These are phyloP conservation scores for Acanthamoeba royreba DNA, from an alignment of 208 protist genomes.

Conservation along the genomic window DNA sequence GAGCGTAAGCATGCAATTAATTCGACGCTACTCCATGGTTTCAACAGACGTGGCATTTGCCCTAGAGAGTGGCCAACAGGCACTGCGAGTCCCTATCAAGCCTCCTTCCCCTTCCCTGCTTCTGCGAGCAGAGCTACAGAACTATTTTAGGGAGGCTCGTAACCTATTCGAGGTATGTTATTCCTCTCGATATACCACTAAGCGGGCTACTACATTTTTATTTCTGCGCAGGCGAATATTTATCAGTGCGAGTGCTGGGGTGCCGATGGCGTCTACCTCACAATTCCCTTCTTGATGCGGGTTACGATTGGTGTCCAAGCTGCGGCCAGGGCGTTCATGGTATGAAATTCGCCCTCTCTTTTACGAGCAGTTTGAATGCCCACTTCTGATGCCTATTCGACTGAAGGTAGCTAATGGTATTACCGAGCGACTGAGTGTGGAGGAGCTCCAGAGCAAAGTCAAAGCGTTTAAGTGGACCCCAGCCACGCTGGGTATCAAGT, in stretches of 20 bases:
- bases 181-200: not conserved
- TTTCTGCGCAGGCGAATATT: not conserved
- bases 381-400: too few species aligned
- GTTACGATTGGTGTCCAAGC: not conserved
- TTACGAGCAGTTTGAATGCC: too few species aligned
- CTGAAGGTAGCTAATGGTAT: not conserved
- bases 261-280: not conserved
- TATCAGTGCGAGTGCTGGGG: conserved; percentile 24
- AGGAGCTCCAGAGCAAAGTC: not conserved
- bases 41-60: not conserved
- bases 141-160: conserved; percentile 1
- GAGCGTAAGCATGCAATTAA: not conserved
- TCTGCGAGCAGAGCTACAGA: not conserved
- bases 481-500: not conserved
- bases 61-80: not conserved
- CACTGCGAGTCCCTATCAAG: not conserved
- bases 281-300: not conserved
- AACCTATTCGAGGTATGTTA: not conserved
- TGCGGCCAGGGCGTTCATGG: not conserved
- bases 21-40: not conserved
- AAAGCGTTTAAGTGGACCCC: conserved; percentile 9
- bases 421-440: not conserved
- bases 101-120: not conserved
- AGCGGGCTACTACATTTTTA: not conserved
- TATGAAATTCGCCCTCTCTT: not conserved